These are phyloP conservation scores for Nicotiana otophora DNA, from an alignment of 257 asterid species.

Conservation along the genomic window DNA sequence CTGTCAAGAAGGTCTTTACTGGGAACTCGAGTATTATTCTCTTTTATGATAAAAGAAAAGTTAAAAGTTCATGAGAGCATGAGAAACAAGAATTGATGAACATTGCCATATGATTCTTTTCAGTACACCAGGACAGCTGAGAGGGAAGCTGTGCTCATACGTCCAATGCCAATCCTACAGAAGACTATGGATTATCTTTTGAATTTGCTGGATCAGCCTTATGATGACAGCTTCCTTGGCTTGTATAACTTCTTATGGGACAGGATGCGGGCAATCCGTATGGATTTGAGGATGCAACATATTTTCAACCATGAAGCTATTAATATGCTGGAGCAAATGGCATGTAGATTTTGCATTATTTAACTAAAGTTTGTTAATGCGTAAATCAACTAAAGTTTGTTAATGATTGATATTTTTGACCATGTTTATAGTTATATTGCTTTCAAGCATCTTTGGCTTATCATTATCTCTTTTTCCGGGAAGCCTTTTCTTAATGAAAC, in stretches of 20 bases:
- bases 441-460: background rate
- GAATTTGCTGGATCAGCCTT: slow-evolving; percentile 67
- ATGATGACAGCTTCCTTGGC: slow-evolving; percentile 75
- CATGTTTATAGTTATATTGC: background rate
- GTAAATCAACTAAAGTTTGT: background rate
- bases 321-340: slow-evolving; percentile 98
- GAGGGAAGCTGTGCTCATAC: slow-evolving; percentile 90
- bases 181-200: slow-evolving; percentile 83
- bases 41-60: background rate
- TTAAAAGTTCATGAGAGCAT: slow-evolving; percentile 3
- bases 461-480: background rate
- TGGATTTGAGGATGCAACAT: slow-evolving; percentile 99
- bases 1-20: slow-evolving; percentile 74
- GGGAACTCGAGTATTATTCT: background rate
- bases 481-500: background rate
- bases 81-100: slow-evolving; percentile 16
- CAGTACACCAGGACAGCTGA: slow-evolving; percentile 98
- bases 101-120: slow-evolving; percentile 23
- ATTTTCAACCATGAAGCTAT: slow-evolving; percentile 78
- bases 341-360: slow-evolving; percentile 21
- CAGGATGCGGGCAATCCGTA: slow-evolving; percentile 96
- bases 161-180: slow-evolving; percentile 89
- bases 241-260: slow-evolving; percentile 97
- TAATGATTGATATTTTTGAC: background rate
- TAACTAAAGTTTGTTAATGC: background rate